A percentile compares a stretch with the other conserved stretches of the same genome.
Evolutionary conservation across 2,329 filamentous ascomycete species (phyloP).

Genomic region (Uncinocarpus reesii): DNA sequence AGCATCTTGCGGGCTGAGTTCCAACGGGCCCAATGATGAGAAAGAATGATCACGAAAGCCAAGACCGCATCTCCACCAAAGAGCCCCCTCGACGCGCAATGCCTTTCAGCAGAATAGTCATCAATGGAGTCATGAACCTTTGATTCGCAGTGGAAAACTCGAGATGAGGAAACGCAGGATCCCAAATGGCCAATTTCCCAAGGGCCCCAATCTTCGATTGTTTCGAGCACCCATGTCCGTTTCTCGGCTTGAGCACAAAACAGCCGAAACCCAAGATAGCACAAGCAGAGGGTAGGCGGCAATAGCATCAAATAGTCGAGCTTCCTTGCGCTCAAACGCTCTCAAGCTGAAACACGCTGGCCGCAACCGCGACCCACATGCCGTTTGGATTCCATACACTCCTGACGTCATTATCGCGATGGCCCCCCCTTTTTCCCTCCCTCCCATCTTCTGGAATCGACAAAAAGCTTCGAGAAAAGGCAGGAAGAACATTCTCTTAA

Average conservation of each 20-base stretch:
- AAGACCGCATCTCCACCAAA: constrained; percentile 4
- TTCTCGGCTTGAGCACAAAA: no score
- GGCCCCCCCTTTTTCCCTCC: not conserved
- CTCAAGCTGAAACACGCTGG: constrained; percentile 10
- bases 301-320: no score
- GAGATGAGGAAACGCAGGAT: not conserved
- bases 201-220: no score
- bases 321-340: no score
- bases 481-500: no score
- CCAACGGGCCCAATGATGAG: not conserved
- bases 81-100: not conserved
- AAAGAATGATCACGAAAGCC: not conserved
- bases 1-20: not conserved
- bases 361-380: not conserved
- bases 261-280: no score
- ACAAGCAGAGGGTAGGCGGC: no score
- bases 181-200: no score
- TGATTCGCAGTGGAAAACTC: no score
- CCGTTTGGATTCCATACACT: not conserved
- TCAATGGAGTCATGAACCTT: no score
- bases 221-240: no score
- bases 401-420: constrained; percentile 2
- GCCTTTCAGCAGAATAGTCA: not conserved
- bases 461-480: constrained; percentile 4
- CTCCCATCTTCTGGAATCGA: constrained; percentile 1